A percentile compares a stretch with the other conserved stretches of the same genome.
phyloP scores from a whole-genome alignment of 352 stramenopile genomes.

The Achlya hypogyna region DNA sequence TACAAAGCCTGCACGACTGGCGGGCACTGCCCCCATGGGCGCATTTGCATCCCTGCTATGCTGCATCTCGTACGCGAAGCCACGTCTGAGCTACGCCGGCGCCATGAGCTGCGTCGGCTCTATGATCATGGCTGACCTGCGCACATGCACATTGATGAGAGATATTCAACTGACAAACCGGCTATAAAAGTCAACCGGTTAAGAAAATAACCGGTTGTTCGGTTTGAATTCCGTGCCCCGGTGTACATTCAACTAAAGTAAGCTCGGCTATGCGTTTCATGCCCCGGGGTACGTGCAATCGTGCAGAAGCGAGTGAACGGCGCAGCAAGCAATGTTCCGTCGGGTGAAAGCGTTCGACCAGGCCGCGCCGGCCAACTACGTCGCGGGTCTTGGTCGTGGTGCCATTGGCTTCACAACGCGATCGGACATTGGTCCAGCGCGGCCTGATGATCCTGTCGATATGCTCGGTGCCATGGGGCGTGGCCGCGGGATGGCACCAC shows the following conservation, averaged over 20 bases:
- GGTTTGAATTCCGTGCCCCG: too few relatives aligned
- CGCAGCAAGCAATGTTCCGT: slow-evolving; percentile 1
- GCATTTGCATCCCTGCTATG: background rate
- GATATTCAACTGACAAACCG: too few relatives aligned
- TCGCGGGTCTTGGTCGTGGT: slow-evolving; percentile 91
- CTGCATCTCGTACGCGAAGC: background rate
- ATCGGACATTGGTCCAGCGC: slow-evolving; percentile 92
- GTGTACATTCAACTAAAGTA: too few relatives aligned
- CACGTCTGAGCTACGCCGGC: background rate
- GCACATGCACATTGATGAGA: too few relatives aligned
- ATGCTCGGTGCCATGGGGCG: slow-evolving; percentile 46
- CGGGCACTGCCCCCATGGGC: background rate
- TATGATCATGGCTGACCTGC: background rate
- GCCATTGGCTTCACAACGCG: slow-evolving; percentile 96
- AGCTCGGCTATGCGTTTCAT: too few relatives aligned
- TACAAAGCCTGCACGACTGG: background rate
- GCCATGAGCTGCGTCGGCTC: background rate
- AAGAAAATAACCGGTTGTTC: too few relatives aligned
- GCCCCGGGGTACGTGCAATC: too few relatives aligned
- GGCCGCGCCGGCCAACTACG: slow-evolving; percentile 90
- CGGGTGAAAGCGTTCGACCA: slow-evolving; percentile 20
- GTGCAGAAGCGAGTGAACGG: background rate
- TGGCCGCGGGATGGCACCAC: slow-evolving; percentile 48
- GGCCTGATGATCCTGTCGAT: slow-evolving; percentile 48
- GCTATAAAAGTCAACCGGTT: too few relatives aligned